Conservation (phyloP, 1,284 basidiomycete genomes). For the Boletus mariae region DNA sequence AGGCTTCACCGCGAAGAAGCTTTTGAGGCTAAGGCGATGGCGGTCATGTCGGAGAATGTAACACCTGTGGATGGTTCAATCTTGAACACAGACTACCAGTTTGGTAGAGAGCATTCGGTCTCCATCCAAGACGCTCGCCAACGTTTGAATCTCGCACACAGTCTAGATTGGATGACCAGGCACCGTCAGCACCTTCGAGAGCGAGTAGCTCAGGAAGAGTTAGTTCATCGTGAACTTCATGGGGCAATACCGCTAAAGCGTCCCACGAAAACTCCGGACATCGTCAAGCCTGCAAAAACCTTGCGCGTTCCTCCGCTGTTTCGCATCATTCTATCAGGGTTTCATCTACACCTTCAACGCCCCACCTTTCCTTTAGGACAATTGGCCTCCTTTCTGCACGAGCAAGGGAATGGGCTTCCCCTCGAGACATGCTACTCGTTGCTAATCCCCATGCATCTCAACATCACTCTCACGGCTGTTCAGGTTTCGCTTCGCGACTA, state of each 20-base stretch:
- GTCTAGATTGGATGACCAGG: conserved; percentile 75
- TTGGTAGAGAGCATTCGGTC: conserved; percentile 61
- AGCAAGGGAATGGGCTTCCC: conserved; percentile 71
- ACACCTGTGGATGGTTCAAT: conserved; percentile 18
- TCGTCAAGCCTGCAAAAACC: conserved; percentile 36
- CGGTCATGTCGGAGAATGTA: conserved; percentile 47
- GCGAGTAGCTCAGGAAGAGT: conserved; percentile 27
- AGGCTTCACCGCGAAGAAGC: conserved; percentile 78
- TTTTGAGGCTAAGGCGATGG: conserved; percentile 74
- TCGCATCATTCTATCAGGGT: conserved; percentile 61
- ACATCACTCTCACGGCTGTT: conserved; percentile 64
- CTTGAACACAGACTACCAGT: conserved; percentile 46
- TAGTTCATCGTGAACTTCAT: conserved; percentile 37
- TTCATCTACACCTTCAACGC: conserved; percentile 57
- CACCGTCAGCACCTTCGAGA: conserved; percentile 38
- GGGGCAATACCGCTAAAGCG: conserved; percentile 27
- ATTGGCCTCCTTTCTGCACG: conserved; percentile 67
- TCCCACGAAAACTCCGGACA: conserved; percentile 31
- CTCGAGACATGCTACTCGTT: conserved; percentile 73
- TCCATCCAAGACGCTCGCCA: conserved; percentile 71
- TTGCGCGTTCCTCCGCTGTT: conserved; percentile 68
- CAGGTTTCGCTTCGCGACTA: conserved; percentile 78
- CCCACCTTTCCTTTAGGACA: conserved; percentile 61
- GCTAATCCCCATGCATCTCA: conserved; percentile 80
- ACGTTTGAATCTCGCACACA: conserved; percentile 71